Conservation (phyloP, 108 stramenopile species). For the Licmophora abbreviata region DNA sequence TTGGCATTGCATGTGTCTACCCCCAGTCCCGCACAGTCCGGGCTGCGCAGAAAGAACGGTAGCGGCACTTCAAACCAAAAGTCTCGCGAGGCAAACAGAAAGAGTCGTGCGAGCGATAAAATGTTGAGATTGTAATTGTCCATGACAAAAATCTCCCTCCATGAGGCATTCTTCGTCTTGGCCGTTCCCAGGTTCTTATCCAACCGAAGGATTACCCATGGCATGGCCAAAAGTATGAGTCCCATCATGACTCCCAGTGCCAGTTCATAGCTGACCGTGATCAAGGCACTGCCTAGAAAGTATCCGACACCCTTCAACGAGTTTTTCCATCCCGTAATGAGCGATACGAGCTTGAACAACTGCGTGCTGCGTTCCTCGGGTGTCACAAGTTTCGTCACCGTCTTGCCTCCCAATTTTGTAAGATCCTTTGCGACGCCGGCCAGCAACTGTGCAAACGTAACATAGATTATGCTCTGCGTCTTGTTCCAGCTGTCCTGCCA, state of each 20-base stretch:
- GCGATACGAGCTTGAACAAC: conserved; percentile 79
- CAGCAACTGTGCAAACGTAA: conserved; percentile 90
- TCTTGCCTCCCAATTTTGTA: conserved; percentile 91
- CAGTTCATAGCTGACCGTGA: conserved; percentile 66
- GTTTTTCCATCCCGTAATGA: conserved; percentile 94
- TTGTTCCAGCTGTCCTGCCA: conserved; percentile 74
- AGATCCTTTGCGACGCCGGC: conserved; percentile 93
- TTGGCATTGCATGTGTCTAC: conserved; percentile 31
- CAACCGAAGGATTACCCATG: conserved; percentile 79
- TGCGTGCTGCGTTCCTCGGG: conserved; percentile 82
- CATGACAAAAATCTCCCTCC: conserved; percentile 66
- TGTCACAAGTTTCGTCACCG: conserved; percentile 89
- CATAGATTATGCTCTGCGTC: conserved; percentile 62
- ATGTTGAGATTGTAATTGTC: conserved; percentile 81
- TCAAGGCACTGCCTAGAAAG: conserved; percentile 71
- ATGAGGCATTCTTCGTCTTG: conserved; percentile 63
- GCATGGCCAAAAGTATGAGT: conserved; percentile 72
- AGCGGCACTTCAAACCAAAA: conserved; percentile 96
- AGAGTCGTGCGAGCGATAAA: conserved; percentile 78
- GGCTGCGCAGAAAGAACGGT: conserved; percentile 85
- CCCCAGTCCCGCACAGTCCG: conserved; percentile 66
- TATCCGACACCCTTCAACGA: conserved; percentile 91
- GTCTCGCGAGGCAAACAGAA: conserved; percentile 89
- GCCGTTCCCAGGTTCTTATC: conserved; percentile 75
- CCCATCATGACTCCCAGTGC: conserved; percentile 84